These are phyloP conservation scores for Staphylotrichum longicolle DNA, from an alignment of 495 filamentous ascomycete genomes.

Conservation along the genomic window DNA sequence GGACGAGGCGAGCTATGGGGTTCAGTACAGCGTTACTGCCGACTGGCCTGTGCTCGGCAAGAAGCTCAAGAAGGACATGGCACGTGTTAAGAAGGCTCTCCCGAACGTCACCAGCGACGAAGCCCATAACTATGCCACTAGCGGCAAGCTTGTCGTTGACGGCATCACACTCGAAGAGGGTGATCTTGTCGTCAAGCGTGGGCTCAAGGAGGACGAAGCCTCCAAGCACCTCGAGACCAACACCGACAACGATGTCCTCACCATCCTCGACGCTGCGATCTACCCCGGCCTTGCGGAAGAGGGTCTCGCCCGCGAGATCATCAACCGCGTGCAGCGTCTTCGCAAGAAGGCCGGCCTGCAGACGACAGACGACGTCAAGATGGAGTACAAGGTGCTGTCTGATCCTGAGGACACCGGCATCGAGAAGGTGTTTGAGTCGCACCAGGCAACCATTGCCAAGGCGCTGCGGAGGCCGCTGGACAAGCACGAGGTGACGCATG, in stretches of 20 bases:
- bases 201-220: conserved; percentile 63
- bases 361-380: conserved; percentile 46
- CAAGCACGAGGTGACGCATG: conserved; percentile 61
- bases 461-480: conserved; percentile 77
- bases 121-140: conserved; percentile 68
- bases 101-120: conserved; percentile 74
- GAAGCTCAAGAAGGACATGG: conserved; percentile 92
- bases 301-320: conserved; percentile 45
- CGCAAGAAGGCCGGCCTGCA: conserved; percentile 47
- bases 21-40: conserved; percentile 81
- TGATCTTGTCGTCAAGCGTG: conserved; percentile 81
- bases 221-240: conserved; percentile 77
- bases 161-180: conserved; percentile 77
- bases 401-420: conserved; percentile 78
- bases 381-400: conserved; percentile 47
- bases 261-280: conserved; percentile 42
- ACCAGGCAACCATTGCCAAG: conserved; percentile 69
- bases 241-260: conserved; percentile 60
- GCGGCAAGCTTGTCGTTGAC: conserved; percentile 72
- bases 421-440: conserved; percentile 68
- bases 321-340: conserved; percentile 47
- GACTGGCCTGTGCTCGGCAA: conserved; percentile 95
- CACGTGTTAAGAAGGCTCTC: conserved; percentile 85
- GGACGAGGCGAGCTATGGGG: conserved; percentile 86
- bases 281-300: conserved; percentile 45